Evolutionary conservation across 768 basidiomycete species (phyloP), one percentile per base, ranked within the genome.

Genomic region (Mycena belliarum): DNA sequence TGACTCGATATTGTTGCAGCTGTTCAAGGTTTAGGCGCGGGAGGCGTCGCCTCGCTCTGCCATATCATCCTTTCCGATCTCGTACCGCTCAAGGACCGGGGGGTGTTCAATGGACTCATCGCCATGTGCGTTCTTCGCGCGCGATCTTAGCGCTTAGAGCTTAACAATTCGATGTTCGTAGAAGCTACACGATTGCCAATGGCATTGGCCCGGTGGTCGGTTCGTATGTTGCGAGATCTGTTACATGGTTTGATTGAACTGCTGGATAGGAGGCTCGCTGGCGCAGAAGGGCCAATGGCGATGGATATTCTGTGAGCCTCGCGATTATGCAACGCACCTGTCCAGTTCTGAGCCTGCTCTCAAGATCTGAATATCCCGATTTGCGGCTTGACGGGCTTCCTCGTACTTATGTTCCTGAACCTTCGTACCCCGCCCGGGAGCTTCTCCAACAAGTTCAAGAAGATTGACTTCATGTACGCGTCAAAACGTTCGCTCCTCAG

Each of bases 301-400:
- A 47, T 78, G 78, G 76, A 63, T 79, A 37, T 79, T 79, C 65
- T 79, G 77, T 78, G 28, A 45, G 52, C 45, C n/a, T n/a, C n/a
- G 7, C 10, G 9, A 12, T 20, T 23, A 4, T 2, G 25, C 9
- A 24, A 14, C 4, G 10, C 3, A 8, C 15, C 4, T 25, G 16
- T 14, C 9, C 6, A 29, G 25, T 23, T 14, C 21, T 41, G 20
- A 46, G n/a, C 23, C 9, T 48, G 10, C 6, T 9, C n/a, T 4
- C 43, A n/a, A 75, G 72, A 75, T 48, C 52, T 76, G 44, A 75
- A 74, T 48, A 55, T 73, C 24, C 75, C 73, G 11, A 61, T 74
- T 28, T 63, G 62, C 14, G 63, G 65, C 23, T 24, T 73, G 9
- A 70, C 70, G 1, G 40, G 40, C 14, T 7, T 61, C 0, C 59